These are phyloP conservation scores for Fomitopsis pulvina DNA, from an alignment of 768 basidiomycete species.

Conservation along the genomic window DNA sequence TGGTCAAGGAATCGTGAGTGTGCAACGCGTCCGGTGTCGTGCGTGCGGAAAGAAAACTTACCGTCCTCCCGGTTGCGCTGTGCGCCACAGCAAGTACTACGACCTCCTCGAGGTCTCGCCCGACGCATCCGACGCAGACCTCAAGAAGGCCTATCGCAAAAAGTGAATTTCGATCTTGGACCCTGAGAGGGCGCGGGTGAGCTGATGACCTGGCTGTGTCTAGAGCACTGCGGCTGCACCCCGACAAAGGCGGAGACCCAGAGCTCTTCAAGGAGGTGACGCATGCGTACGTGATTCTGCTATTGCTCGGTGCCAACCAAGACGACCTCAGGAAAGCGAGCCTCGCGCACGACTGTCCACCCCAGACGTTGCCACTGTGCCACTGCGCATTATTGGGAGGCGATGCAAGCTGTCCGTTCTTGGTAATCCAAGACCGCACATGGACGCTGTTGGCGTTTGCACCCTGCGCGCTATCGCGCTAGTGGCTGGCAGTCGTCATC, in stretches of 20 bases:
- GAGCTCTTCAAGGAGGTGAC: slow-evolving; percentile 97
- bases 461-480: slow-evolving; percentile 7
- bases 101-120: slow-evolving; percentile 85
- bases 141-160: slow-evolving; percentile 95
- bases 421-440: too few species aligned
- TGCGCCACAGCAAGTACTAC: slow-evolving; percentile 68
- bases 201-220: slow-evolving; percentile 6
- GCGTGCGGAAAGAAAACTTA: neutral
- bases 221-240: slow-evolving; percentile 81
- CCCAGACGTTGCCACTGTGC: too few species aligned
- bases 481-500: too few species aligned
- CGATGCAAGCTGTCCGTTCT: too few species aligned
- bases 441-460: too few species aligned
- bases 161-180: slow-evolving; percentile 42
- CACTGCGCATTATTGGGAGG: too few species aligned
- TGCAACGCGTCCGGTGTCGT: neutral
- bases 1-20: slow-evolving; percentile 69
- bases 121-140: slow-evolving; percentile 72
- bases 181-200: neutral
- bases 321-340: too few species aligned
- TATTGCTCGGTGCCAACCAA: neutral
- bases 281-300: slow-evolving; percentile 64
- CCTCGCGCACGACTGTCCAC: too few species aligned
- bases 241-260: slow-evolving; percentile 94
- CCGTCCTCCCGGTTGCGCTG: neutral